Conservation (phyloP, 2,329 filamentous ascomycete species). For the Madurella mycetomatis region DNA sequence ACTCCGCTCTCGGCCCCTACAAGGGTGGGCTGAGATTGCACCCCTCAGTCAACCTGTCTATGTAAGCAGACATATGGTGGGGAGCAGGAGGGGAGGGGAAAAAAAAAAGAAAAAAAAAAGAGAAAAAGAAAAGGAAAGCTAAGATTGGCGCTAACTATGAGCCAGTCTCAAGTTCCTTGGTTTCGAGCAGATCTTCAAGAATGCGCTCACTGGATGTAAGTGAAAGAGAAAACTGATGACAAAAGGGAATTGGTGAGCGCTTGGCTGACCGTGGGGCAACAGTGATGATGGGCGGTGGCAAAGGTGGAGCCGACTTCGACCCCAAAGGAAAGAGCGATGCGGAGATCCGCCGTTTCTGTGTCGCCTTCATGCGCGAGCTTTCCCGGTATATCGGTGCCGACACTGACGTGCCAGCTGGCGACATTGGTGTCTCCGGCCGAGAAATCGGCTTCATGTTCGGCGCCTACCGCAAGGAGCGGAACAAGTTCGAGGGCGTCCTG, state of each 20-base stretch:
- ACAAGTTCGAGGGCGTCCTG: conserved; percentile 92
- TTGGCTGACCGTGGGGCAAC: conserved; percentile 23
- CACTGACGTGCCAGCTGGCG: conserved; percentile 93
- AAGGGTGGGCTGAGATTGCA: conserved; percentile 97
- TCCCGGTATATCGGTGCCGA: conserved; percentile 94
- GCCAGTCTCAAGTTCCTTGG: conserved; percentile 85
- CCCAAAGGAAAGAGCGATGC: conserved; percentile 97
- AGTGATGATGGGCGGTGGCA: conserved; percentile 95
- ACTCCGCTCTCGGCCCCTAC: conserved; percentile 94
- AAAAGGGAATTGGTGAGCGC: conserved; percentile 11
- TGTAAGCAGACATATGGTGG: conserved; percentile 36
- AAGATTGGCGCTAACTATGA: not conserved
- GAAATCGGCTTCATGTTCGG: conserved; percentile 96
- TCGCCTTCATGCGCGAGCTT: conserved; percentile 92
- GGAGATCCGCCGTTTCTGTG: conserved; percentile 97
- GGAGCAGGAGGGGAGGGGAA: not conserved
- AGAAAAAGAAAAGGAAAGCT: not conserved
- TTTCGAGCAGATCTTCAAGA: conserved; percentile 99
- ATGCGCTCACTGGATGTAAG: conserved; percentile 91
- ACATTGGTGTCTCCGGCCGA: conserved; percentile 88
- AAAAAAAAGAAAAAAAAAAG: conserved; percentile 17
- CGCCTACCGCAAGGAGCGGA: conserved; percentile 81
- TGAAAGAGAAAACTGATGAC: conserved; percentile 26
- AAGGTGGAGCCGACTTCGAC: conserved; percentile 97
- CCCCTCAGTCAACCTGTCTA: conserved; percentile 74